These are phyloP conservation scores for Pseudogymnoascus sp. DNA, from an alignment of 2,329 filamentous ascomycete species.

Conservation along the genomic window DNA sequence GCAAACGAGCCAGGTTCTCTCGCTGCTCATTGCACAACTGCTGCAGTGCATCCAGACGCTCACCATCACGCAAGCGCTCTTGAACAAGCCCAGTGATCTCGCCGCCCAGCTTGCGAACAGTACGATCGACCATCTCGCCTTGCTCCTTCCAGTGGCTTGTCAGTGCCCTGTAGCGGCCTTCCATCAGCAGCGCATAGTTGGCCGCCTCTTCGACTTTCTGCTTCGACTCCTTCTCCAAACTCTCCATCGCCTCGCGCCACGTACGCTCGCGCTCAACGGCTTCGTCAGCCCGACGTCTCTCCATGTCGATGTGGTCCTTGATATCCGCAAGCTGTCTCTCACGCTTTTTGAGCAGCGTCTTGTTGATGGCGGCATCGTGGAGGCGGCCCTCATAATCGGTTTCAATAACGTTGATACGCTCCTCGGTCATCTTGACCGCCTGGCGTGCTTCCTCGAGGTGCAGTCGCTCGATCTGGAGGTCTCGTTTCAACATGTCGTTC, in stretches of 20 bases:
- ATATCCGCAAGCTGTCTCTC: conserved; percentile 67
- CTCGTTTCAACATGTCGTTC: conserved; percentile 68
- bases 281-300: conserved; percentile 52
- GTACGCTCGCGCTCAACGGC: conserved; percentile 53
- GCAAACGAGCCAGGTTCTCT: conserved; percentile 54
- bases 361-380: conserved; percentile 63
- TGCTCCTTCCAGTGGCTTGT: conserved; percentile 60
- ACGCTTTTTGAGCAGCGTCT: conserved; percentile 61
- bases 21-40: conserved; percentile 68
- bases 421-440: conserved; percentile 57
- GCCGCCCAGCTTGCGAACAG: conserved; percentile 40
- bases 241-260: conserved; percentile 59
- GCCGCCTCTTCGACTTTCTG: conserved; percentile 59
- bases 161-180: conserved; percentile 62
- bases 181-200: conserved; percentile 56
- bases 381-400: conserved; percentile 63
- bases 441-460: conserved; percentile 65
- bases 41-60: conserved; percentile 55
- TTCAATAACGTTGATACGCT: conserved; percentile 61
- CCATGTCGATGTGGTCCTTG: conserved; percentile 54
- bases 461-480: conserved; percentile 58
- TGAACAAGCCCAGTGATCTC: conserved; percentile 49
- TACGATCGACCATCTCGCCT: conserved; percentile 51
- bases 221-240: conserved; percentile 50
- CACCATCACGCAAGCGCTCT: conserved; percentile 52